Evolutionary conservation across 805 yeast species (phyloP).

Genomic region (Candida suzukii): DNA sequence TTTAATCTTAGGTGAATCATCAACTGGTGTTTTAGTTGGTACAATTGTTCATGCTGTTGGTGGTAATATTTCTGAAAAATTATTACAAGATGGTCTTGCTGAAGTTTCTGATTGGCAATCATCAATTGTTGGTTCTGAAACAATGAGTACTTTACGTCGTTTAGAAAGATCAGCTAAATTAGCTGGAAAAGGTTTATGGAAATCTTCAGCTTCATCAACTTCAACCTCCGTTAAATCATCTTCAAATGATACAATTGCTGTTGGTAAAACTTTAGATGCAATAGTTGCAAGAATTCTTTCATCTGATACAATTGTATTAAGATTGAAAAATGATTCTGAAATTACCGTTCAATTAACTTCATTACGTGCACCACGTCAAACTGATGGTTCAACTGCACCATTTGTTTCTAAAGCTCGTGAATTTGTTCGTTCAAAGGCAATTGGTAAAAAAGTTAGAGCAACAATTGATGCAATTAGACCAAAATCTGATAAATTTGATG

Average conservation of each 20-base stretch:
- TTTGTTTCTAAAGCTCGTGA: constrained; percentile 66
- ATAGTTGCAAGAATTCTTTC: constrained; percentile 54
- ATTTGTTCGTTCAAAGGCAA: constrained; percentile 56
- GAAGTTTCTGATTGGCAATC: constrained; percentile 81
- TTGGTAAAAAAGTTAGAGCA: constrained; percentile 64
- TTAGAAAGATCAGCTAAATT: constrained; percentile 58
- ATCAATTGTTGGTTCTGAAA: constrained; percentile 52
- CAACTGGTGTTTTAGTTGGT: constrained; percentile 55
- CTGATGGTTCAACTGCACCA: constrained; percentile 49
- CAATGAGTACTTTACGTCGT: constrained; percentile 54
- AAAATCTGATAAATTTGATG: constrained; percentile 53
- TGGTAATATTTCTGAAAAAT: constrained; percentile 67
- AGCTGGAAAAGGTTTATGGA: constrained; percentile 53
- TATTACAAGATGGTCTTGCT: constrained; percentile 65
- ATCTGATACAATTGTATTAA: constrained; percentile 59
- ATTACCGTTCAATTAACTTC: constrained; percentile 70
- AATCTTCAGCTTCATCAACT: constrained; percentile 23
- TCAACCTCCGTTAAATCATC: constrained; percentile 12
- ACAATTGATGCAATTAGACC: constrained; percentile 59
- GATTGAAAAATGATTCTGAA: constrained; percentile 44
- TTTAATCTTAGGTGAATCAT: constrained; percentile 51
- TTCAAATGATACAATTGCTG: constrained; percentile 18
- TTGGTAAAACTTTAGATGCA: constrained; percentile 48
- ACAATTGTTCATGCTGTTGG: constrained; percentile 69
- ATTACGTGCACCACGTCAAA: constrained; percentile 63